Base-by-base conservation (phyloP, 768 basidiomycete species). In the Rubroboletus pulcherrimus region DNA sequence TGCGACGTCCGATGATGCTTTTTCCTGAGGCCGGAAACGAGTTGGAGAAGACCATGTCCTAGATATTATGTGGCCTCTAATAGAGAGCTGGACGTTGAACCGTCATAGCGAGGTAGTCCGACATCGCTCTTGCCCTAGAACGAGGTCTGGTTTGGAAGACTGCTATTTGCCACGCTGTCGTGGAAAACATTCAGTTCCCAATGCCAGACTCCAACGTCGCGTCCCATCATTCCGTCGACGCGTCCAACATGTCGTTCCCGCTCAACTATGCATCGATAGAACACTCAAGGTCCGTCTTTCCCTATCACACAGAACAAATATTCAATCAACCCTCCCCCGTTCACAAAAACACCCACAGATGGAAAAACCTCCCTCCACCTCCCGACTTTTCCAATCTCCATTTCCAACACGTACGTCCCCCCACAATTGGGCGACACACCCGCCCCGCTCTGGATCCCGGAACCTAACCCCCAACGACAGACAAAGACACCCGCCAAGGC, bases 351-450 rank as follows among this genome's bases (percentile, higher is more conserved):
- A 10, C 24, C 7, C 4, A 17, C 53, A 87, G 85, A 75, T 87
- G 83, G 82, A 78, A 76, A 58, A 78, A 78, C 62, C 77, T 89
- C 5, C 80, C 83, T 0, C 79, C 84, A 26, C 86, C 87, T 0
- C 86, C 85, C 45, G 83, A 86, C n/a, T 88, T 88, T 72, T 74
- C 82, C 19, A 79, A 75, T 56, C 66, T 77, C 10, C 65, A 74
- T 7, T 61, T 78, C 29, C 73, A 56, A n/a, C 50, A 57, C 51
- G 63, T 59, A 59, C 46, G 63, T 60, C 35, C 48, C 17, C 48
- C 35, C 34, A 14, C 17, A 39, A 0, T 2, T 21, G 1, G 21
- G 21, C 21, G 21, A 21, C 21, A 45, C 29, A 7, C 38, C n/a
- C 21, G 21, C 21, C 17, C 39, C 39, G 19, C 10, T 19, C 39